Percentiles rank a stretch among this genome's conserved stretches.
Conservation (phyloP, 139 green algal genomes). For the Microglena sp. region DNA sequence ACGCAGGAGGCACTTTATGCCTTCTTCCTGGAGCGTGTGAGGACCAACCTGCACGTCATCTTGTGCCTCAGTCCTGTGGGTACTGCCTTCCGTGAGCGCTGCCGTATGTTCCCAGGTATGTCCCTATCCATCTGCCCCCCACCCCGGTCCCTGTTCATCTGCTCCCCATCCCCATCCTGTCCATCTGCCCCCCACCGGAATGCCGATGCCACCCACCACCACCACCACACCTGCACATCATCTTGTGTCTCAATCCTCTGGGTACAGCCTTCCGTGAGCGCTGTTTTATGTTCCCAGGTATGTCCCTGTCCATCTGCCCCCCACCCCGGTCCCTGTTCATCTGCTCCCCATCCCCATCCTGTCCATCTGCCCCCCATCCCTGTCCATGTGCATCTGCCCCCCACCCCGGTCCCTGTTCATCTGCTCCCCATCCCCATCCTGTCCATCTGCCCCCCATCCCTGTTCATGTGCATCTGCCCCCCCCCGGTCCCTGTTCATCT, state of each 20-base stretch:
- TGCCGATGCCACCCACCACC: too few relatives aligned
- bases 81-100: slow-evolving; percentile 66
- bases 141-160: too few relatives aligned
- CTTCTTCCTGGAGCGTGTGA: slow-evolving; percentile 70
- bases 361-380: too few relatives aligned
- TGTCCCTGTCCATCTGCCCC: too few relatives aligned
- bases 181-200: too few relatives aligned
- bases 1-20: slow-evolving; percentile 56
- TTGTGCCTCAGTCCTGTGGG: slow-evolving; percentile 69
- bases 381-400: too few relatives aligned
- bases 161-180: too few relatives aligned
- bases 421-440: slow-evolving; percentile 62
- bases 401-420: slow-evolving; percentile 72
- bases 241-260: slow-evolving; percentile 68
- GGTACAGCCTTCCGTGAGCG: slow-evolving; percentile 70
- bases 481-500: too few relatives aligned
- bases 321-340: too few relatives aligned
- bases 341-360: too few relatives aligned
- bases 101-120: slow-evolving; percentile 67
- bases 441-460: slow-evolving; percentile 65
- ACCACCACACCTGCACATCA: slow-evolving; percentile 70
- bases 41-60: slow-evolving; percentile 68
- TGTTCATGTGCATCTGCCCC: too few relatives aligned
- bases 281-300: slow-evolving; percentile 64
- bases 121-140: too few relatives aligned